These are phyloP conservation scores for Guyanaporus albipodus DNA, from an alignment of 768 basidiomycete species.

Conservation along the genomic window DNA sequence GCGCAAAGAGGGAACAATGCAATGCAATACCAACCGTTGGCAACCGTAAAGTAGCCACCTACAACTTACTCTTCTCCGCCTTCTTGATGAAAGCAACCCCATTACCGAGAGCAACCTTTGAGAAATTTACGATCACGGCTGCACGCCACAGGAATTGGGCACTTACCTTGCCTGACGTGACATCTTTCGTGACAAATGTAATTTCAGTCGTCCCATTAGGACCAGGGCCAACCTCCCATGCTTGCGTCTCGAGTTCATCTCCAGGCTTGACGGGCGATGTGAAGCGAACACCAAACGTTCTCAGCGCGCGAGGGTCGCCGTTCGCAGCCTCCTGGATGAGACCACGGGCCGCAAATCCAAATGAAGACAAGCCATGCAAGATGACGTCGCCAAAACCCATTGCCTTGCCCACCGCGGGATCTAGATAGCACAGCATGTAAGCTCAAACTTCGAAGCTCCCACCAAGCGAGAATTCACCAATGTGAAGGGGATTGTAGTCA, in stretches of 20 bases:
- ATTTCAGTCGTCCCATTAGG: slow-evolving; percentile 56
- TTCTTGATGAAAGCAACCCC: slow-evolving; percentile 65
- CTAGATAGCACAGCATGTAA: slow-evolving; percentile 32
- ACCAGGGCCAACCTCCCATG: slow-evolving; percentile 73
- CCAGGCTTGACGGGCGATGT: slow-evolving; percentile 83
- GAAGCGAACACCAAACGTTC: slow-evolving; percentile 70
- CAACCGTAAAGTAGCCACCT: no score
- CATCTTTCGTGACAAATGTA: slow-evolving; percentile 58
- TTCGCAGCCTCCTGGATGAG: slow-evolving; percentile 61
- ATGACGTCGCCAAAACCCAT: slow-evolving; percentile 83
- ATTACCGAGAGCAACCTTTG: slow-evolving; percentile 50
- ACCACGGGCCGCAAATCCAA: slow-evolving; percentile 77
- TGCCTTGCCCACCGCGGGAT: slow-evolving; percentile 67
- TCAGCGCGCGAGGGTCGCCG: slow-evolving; percentile 58
- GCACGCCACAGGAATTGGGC: background rate
- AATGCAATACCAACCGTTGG: background rate
- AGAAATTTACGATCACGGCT: background rate
- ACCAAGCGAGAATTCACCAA: slow-evolving; percentile 40
- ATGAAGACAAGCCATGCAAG: slow-evolving; percentile 79
- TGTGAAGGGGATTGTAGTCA: slow-evolving; percentile 77
- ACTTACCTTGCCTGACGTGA: slow-evolving; percentile 55
- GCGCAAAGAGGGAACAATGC: no score
- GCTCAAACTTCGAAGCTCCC: background rate
- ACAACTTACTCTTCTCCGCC: slow-evolving; percentile 42
- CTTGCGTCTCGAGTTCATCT: slow-evolving; percentile 70